These are phyloP conservation scores for Raphanus raphanistrum DNA, from an alignment of 345 rosid genomes.

Conservation along the genomic window DNA sequence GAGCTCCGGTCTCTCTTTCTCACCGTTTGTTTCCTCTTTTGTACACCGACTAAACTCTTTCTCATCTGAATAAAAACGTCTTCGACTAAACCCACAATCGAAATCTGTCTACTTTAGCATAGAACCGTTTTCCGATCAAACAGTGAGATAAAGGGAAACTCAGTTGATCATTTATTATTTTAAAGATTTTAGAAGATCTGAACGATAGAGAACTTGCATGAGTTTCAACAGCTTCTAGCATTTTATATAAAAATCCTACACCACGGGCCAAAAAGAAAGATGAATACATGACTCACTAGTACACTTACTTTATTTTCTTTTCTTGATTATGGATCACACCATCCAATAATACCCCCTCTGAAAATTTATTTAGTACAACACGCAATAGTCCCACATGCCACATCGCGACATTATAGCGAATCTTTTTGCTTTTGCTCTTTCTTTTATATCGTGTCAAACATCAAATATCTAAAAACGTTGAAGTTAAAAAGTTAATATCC, in stretches of 20 bases:
- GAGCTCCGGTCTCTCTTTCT: no score
- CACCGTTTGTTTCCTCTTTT: no score
- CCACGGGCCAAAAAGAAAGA: slow-evolving; percentile 25
- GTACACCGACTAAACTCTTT: no score
- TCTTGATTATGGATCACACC: neutral
- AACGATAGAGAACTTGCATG: slow-evolving; percentile 17
- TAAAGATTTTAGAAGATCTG: neutral
- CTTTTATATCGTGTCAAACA: slow-evolving; percentile 7
- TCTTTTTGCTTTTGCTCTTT: slow-evolving; percentile 36
- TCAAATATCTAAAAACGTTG: neutral
- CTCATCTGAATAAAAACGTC: no score
- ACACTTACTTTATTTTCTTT: slow-evolving; percentile 25
- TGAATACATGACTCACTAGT: slow-evolving; percentile 28
- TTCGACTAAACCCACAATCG: no score
- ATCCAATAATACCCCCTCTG: neutral
- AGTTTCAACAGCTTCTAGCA: neutral
- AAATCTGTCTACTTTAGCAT: no score
- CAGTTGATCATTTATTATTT: no score
- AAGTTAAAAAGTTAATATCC: neutral
- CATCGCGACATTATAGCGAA: slow-evolving; percentile 25
- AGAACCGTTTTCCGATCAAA: no score
- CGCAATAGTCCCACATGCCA: slow-evolving; percentile 36
- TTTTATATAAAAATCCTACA: neutral
- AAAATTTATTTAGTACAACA: neutral
- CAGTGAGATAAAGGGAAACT: no score